These are phyloP conservation scores for Closterium sp. DNA, from an alignment of 139 green algal species.

Conservation along the genomic window DNA sequence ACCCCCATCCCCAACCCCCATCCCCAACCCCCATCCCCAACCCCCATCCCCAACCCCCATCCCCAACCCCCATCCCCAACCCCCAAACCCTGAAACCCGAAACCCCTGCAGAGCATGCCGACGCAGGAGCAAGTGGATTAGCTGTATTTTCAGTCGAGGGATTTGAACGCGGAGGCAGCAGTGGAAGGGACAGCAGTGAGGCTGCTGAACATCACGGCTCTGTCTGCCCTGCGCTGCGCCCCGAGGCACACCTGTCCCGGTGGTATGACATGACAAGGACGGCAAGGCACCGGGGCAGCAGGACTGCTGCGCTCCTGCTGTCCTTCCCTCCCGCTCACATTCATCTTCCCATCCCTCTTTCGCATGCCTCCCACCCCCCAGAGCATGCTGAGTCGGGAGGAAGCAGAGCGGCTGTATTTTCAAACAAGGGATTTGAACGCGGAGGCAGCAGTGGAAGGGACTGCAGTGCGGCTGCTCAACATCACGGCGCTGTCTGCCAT, in stretches of 20 bases:
- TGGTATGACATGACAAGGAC: slow-evolving; percentile 15
- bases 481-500: slow-evolving; percentile 45
- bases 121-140: no score
- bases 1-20: not conserved
- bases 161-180: not conserved
- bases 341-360: no score
- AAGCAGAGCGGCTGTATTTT: not conserved
- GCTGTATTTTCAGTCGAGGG: no score
- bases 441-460: slow-evolving; percentile 6
- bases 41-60: no score
- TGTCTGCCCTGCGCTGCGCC: slow-evolving; percentile 39
- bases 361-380: not conserved
- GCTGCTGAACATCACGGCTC: slow-evolving; percentile 27
- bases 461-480: slow-evolving; percentile 12
- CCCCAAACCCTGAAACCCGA: no score
- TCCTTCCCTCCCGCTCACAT: no score
- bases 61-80: no score
- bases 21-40: not conserved
- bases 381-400: not conserved
- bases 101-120: not conserved
- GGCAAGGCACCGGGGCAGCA: not conserved
- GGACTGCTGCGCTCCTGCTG: slow-evolving; percentile 33
- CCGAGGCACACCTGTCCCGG: slow-evolving; percentile 24
- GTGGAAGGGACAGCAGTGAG: not conserved
- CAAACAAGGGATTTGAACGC: not conserved